Evolutionary conservation across 495 filamentous ascomycete species (phyloP).

Genomic region (Podospora conica): DNA sequence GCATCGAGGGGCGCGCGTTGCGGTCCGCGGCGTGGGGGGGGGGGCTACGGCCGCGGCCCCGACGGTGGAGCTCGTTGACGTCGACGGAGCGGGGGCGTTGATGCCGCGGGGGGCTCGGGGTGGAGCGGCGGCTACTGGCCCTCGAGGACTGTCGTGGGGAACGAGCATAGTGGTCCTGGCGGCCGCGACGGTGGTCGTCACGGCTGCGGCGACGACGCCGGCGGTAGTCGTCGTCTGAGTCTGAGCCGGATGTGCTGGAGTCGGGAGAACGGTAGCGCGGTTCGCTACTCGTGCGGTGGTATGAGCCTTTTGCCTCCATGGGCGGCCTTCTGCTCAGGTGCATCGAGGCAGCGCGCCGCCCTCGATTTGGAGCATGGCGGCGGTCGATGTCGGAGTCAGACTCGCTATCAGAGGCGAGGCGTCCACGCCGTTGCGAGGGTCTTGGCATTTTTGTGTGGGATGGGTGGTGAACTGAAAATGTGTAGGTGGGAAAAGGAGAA

Average conservation of each 20-base stretch:
- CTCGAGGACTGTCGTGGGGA: background rate
- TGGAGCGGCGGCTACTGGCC: background rate
- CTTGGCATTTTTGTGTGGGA: background rate
- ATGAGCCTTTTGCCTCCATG: background rate
- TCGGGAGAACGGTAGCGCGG: background rate
- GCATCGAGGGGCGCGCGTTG: background rate
- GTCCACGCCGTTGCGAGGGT: background rate
- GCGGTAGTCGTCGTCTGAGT: background rate
- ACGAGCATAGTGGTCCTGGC: background rate
- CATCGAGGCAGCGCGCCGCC: conserved; percentile 1
- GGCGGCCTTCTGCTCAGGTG: background rate
- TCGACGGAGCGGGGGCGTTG: background rate
- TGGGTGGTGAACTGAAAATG: background rate
- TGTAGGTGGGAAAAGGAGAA: background rate
- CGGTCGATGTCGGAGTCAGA: background rate
- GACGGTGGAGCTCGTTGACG: background rate
- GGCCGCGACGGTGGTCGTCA: background rate
- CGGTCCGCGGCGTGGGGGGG: background rate
- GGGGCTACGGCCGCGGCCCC: background rate
- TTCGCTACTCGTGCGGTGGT: background rate
- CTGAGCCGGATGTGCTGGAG: background rate
- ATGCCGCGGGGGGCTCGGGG: background rate
- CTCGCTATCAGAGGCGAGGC: background rate
- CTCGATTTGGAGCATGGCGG: background rate
- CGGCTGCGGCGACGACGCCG: background rate